phyloP scores from a whole-genome alignment of 208 protist species.

The Leptomonas seymouri region DNA sequence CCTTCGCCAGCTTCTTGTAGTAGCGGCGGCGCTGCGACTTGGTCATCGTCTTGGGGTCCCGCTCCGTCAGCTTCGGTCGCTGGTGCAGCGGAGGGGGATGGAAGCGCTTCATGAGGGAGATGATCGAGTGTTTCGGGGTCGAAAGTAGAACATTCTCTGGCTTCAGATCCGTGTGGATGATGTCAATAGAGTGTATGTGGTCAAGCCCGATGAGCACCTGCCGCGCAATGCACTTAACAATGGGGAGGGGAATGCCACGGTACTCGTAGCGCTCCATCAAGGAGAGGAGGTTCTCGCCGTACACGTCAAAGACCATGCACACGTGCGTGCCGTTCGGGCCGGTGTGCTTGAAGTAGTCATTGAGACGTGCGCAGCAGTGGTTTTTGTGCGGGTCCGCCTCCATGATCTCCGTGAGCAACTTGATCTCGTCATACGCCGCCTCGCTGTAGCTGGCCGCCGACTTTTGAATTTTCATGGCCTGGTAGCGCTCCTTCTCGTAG shows the following conservation, averaged over 20 bases:
- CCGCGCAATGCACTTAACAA: slow-evolving; percentile 94
- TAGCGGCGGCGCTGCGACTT: slow-evolving; percentile 92
- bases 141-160: slow-evolving; percentile 96
- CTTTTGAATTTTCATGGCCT: slow-evolving; percentile 87
- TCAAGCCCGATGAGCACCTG: slow-evolving; percentile 94
- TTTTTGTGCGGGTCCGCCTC: slow-evolving; percentile 71
- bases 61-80: slow-evolving; percentile 72
- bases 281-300: slow-evolving; percentile 96
- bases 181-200: slow-evolving; percentile 93
- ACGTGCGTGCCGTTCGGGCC: slow-evolving; percentile 93
- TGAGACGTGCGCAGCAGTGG: slow-evolving; percentile 75
- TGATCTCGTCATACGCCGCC: slow-evolving; percentile 84
- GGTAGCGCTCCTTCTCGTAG: slow-evolving; percentile 92
- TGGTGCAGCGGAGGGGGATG: slow-evolving; percentile 74
- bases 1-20: slow-evolving; percentile 89
- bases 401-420: slow-evolving; percentile 85
- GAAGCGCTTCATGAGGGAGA: slow-evolving; percentile 87
- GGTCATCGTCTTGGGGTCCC: slow-evolving; percentile 90
- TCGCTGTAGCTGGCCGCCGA: slow-evolving; percentile 81
- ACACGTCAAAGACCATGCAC: slow-evolving; percentile 98
- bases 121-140: slow-evolving; percentile 82
- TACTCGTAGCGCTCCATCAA: slow-evolving; percentile 97
- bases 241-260: slow-evolving; percentile 92
- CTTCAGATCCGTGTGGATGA: slow-evolving; percentile 98
- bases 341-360: slow-evolving; percentile 90